A percentile compares a stretch with the other conserved stretches of the same genome.
phyloP scores from a whole-genome alignment of 768 basidiomycete genomes.

The Amanita thiersii region DNA sequence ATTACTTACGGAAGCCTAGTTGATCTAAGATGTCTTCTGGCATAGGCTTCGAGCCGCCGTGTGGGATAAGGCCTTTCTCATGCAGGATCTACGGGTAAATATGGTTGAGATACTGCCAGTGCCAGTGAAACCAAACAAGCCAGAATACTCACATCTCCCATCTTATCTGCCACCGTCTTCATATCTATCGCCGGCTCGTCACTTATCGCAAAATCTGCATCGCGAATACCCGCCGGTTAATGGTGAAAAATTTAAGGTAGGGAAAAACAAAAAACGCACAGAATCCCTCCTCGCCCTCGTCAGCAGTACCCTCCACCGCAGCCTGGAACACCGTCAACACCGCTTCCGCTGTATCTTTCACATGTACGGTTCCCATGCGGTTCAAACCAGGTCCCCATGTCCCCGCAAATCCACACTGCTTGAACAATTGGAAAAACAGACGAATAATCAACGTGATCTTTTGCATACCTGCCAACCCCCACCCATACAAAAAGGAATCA shows the following conservation, averaged over 20 bases:
- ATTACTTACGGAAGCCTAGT: constrained; percentile 27
- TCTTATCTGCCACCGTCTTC: constrained; percentile 21
- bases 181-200: constrained; percentile 21
- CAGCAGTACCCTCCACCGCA: constrained; percentile 30
- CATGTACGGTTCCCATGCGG: constrained; percentile 28
- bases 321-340: constrained; percentile 28
- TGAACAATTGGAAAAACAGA: constrained; percentile 24
- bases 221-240: no score
- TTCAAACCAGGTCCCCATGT: constrained; percentile 35
- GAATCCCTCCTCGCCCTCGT: constrained; percentile 31
- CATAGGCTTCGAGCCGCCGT: constrained; percentile 23
- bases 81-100: constrained; percentile 15
- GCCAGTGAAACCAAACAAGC: no score
- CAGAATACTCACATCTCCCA: constrained; percentile 27
- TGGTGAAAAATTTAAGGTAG: neutral
- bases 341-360: constrained; percentile 29
- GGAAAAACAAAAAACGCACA: constrained; percentile 19
- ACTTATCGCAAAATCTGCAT: constrained; percentile 28
- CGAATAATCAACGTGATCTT: constrained; percentile 29
- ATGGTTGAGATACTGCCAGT: no score
- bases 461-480: constrained; percentile 21
- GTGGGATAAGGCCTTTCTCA: no score
- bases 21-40: constrained; percentile 24
- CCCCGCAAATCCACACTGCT: constrained; percentile 25
- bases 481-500: neutral